Conservation (phyloP, 2,329 filamentous ascomycete species). For the Exophiala bonariae region DNA sequence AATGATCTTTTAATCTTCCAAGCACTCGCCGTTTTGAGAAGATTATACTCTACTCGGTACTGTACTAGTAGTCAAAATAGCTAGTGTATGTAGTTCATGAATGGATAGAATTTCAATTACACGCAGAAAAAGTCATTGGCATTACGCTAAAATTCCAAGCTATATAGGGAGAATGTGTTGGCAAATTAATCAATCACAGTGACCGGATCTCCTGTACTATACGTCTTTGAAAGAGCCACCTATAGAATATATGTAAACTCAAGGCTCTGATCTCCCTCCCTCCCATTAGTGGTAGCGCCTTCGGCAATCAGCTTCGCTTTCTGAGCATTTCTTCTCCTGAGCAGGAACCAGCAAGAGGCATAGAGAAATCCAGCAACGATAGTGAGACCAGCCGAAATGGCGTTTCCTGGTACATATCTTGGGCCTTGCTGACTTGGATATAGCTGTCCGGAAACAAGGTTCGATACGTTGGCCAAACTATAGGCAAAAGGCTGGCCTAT, state of each 20-base stretch:
- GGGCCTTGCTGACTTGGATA: conserved; percentile 35
- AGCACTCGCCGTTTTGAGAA: too few species aligned
- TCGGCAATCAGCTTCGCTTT: conserved; percentile 32
- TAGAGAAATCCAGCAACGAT: conserved; percentile 28
- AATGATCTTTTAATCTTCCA: too few species aligned
- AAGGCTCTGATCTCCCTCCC: conserved; percentile 29
- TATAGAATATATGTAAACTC: conserved; percentile 30
- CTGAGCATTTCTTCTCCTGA: conserved; percentile 29
- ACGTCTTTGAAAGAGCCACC: not conserved
- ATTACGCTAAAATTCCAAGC: too few species aligned
- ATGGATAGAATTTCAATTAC: too few species aligned
- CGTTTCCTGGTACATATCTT: conserved; percentile 33
- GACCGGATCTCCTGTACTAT: too few species aligned
- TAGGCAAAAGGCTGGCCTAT: conserved; percentile 34
- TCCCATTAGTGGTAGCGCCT: conserved; percentile 30
- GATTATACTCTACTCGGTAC: too few species aligned
- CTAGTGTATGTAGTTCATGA: too few species aligned
- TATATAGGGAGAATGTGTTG: too few species aligned
- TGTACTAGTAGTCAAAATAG: too few species aligned
- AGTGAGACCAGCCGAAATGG: conserved; percentile 29
- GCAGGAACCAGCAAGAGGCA: conserved; percentile 30
- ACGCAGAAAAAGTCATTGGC: too few species aligned
- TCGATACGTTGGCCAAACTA: conserved; percentile 32
- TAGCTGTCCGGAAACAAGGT: conserved; percentile 34
- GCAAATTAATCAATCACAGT: too few species aligned